These are phyloP conservation scores for Gryganskiella cystojenkinii DNA, from an alignment of 192 early-diverging fungal genomes.

Conservation along the genomic window DNA sequence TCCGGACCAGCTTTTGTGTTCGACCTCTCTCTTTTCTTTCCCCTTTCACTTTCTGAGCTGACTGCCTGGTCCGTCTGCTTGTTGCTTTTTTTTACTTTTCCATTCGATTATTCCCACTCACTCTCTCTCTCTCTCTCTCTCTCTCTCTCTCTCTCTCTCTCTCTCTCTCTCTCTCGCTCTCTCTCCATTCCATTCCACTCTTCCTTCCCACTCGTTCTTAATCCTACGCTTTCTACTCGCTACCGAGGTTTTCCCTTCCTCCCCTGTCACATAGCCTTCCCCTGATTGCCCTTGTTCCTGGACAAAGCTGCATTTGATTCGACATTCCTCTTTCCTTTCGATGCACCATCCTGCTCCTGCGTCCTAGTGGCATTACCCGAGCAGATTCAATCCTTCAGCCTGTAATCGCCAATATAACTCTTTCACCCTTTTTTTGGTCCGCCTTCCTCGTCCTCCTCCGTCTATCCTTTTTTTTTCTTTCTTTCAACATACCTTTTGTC, in stretches of 20 bases:
- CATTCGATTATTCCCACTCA: background rate
- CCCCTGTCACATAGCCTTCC: background rate
- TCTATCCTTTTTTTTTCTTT: background rate
- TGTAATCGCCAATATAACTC: background rate
- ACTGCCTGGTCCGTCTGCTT: too few relatives aligned
- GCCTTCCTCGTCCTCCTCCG: background rate
- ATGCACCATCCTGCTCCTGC: too few relatives aligned
- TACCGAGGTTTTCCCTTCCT: background rate
- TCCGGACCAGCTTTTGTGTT: too few relatives aligned
- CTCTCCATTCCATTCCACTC: background rate
- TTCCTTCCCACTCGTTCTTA: background rate
- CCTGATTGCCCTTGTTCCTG: too few relatives aligned
- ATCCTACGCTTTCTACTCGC: background rate
- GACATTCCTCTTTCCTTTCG: too few relatives aligned
- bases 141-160: background rate
- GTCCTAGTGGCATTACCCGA: too few relatives aligned
- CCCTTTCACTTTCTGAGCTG: too few relatives aligned
- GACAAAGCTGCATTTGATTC: too few relatives aligned
- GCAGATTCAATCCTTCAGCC: too few relatives aligned
- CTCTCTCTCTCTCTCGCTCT: background rate
- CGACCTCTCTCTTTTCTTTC: too few relatives aligned
- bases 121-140: background rate
- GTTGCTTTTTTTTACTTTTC: background rate
- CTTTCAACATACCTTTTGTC: background rate
- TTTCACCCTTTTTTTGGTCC: background rate